Evolutionary conservation across 2,329 filamentous ascomycete species (phyloP), one percentile per base, ranked within the genome.

Genomic region (Monosporascus sp.): DNA sequence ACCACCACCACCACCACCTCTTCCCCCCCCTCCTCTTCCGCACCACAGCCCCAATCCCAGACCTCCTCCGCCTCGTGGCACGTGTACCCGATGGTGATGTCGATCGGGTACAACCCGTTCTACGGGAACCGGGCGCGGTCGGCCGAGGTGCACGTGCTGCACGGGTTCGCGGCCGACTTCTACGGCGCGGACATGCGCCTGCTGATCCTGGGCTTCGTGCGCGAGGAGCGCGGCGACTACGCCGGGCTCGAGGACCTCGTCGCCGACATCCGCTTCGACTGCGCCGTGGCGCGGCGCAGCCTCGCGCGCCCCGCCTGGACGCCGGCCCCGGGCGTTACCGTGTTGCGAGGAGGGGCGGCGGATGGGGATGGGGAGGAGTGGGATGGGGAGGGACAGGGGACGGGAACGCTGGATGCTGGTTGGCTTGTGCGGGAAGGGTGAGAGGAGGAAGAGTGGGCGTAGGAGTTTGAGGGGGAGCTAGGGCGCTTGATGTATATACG

Each of bases 41-140:
- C 62, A 62, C n/a, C 56, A 69, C 56, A 57, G 56, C 47, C 63
- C 58, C 11, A 59, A 54, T 55, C 60, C 17, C 31, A 47, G 17
- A 22, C 5, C 8, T 51, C 52, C 9, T 49, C 5, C 26, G 31
- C 22, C 53, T 52, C 49, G 43, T 72, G 63, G 64, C 65, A 68
- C 45, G 76, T 94, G 53, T 90, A 87, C 71, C 90, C 90, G 1
- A 94, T 95, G 81, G 91, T 96, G 60, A 89, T 97, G 86, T 90
- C 85, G 56, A 93, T 97, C 61, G 94, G 94, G 45, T 97, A 92
- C 81, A 99, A 97, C 73, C 94, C 94, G 0, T 97, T 92, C 74
- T 99, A 96, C 81, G 91, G 92, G 70, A 97, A 99, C 78, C 86
- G 81, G 5, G 84, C 90, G 47, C 86, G 90, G 57, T 90, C 84